These are phyloP conservation scores for Penicillium goetzii DNA, from an alignment of 495 filamentous ascomycete species.

Conservation along the genomic window DNA sequence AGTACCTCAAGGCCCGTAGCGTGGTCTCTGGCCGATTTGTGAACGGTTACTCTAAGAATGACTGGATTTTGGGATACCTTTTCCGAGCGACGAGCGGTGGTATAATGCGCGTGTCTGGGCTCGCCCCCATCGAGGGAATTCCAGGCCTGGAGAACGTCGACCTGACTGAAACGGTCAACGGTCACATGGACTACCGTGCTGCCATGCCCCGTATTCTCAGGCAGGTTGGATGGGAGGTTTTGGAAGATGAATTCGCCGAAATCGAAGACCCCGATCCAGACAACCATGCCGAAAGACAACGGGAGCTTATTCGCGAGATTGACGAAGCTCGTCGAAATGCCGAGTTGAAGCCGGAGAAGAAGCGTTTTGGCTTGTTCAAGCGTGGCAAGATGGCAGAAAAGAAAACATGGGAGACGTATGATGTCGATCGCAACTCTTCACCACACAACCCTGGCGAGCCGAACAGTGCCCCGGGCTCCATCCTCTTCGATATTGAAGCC, in stretches of 20 bases:
- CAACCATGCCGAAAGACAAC: constrained; percentile 82
- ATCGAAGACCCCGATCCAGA: constrained; percentile 98
- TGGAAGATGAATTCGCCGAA: constrained; percentile 92
- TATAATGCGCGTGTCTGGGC: constrained; percentile 87
- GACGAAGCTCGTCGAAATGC: constrained; percentile 90
- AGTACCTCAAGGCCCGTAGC: constrained; percentile 77
- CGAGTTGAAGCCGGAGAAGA: constrained; percentile 72
- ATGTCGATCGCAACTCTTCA: constrained; percentile 51
- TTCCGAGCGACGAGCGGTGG: constrained; percentile 94
- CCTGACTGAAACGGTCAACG: constrained; percentile 81
- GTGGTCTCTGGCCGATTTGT: constrained; percentile 90
- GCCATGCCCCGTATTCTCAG: constrained; percentile 88
- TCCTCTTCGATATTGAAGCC: constrained; percentile 95
- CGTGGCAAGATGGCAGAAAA: constrained; percentile 74
- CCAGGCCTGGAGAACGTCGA: constrained; percentile 88
- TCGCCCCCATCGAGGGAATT: constrained; percentile 76
- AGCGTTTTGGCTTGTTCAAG: constrained; percentile 77
- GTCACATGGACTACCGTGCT: constrained; percentile 95
- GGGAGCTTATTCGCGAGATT: constrained; percentile 93
- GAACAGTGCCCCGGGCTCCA: constrained; percentile 44
- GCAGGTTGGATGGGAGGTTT: constrained; percentile 84
- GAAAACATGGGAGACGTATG: constrained; percentile 95
- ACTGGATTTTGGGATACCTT: constrained; percentile 98
- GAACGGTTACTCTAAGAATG: constrained; percentile 91
- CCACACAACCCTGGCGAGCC: constrained; percentile 32